Evolutionary conservation across 176 grass and related monocot species (phyloP).

Genomic region (Phoenix dactylifera): DNA sequence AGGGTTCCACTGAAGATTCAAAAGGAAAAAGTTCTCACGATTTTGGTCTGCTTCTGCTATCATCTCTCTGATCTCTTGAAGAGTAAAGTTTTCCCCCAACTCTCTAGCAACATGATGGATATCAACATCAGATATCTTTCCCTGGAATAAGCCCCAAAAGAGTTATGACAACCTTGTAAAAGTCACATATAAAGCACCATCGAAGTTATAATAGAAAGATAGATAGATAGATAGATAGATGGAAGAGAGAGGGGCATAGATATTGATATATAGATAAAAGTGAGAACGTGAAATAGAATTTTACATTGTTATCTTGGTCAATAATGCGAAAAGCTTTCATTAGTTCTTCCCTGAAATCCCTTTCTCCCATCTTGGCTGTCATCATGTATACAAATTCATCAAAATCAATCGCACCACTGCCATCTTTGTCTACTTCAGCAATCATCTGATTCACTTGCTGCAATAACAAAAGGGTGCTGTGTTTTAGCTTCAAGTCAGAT

Average conservation of each 20-base stretch:
- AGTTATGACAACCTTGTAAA: not conserved
- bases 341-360: conserved; percentile 60
- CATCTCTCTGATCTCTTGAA: conserved; percentile 76
- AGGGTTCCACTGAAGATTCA: no score
- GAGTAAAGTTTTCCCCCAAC: conserved; percentile 54
- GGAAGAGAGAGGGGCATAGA: not conserved
- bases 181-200: no score
- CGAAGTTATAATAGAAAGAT: no score
- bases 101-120: conserved; percentile 70
- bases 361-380: conserved; percentile 76
- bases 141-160: conserved; percentile 24
- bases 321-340: conserved; percentile 64
- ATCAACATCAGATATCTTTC: conserved; percentile 65
- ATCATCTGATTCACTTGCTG: conserved; percentile 84
- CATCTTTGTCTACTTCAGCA: conserved; percentile 76
- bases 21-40: conserved; percentile 21
- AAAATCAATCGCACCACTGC: conserved; percentile 72
- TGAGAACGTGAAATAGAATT: not conserved
- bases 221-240: not conserved
- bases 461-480: not conserved
- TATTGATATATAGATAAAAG: no score
- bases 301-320: conserved; percentile 72
- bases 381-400: conserved; percentile 89
- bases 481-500: no score
- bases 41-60: conserved; percentile 50